Base-by-base conservation (phyloP, 495 filamentous ascomycete species). In the Hyphodiscus hymeniophilus region DNA sequence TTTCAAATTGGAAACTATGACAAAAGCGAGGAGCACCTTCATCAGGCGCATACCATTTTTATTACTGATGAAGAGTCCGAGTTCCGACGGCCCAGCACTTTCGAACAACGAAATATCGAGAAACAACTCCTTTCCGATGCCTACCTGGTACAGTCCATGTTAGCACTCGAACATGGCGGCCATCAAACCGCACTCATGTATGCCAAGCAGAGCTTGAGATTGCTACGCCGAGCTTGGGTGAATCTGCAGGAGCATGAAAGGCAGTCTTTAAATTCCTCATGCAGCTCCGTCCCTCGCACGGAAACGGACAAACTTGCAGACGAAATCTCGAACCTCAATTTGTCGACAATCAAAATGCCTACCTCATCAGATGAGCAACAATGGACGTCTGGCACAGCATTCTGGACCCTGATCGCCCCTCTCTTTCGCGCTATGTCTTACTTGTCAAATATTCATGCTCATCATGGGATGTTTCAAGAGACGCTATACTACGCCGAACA, bases 401-500 rank as follows among this genome's bases (percentile, higher is more conserved):
- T 92, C 51, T 98, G 92, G 92, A 69, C 76, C 16, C 68, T 95
- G 6, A 78, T 94, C 31, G 73, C 78, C 26, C 76, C 77, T 7
- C 69, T 95, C 22, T 82, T 86, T 58, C 76, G 75, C 4, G 76
- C 78, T 38, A 64, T 91, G 23, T 57, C 79, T 38, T 80, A 87
- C 45, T 74, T 94, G 4, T 87, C 89, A 3, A 72, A 70, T 17
- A 63, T 94, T 13, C 95, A 85, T 48, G 78, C 86, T 3, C 80
- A 90, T 45, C 75, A 89, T 56, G 91, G 94, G 38, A 74, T 95
- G 62, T 85, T 89, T 54, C 81, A 84, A 42, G 94, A 97, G 60
- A 85, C 90, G 6, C 68, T 91, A n/a, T 92, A 89, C 63, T 94
- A 94, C 56, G 76, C 82, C 6, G 83, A 95, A 52, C 82, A 94